Evolutionary conservation across 257 asterid species (phyloP).

Genomic region (Nicotiana attenuata): DNA sequence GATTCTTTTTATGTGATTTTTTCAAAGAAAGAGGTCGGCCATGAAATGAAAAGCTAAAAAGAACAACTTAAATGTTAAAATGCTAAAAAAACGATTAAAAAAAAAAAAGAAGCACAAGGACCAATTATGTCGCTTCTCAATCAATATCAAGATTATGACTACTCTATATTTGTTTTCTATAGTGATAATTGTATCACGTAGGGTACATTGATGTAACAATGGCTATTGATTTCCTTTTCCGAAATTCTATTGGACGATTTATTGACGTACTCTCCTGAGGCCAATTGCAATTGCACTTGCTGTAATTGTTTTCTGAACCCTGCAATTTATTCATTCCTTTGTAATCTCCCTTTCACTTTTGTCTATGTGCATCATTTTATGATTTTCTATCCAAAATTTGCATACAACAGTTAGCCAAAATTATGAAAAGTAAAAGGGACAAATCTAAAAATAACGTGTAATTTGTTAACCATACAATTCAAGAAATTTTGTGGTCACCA

Average conservation of each 20-base stretch:
- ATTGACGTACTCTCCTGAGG: neutral
- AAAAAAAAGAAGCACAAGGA: neutral
- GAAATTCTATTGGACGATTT: neutral
- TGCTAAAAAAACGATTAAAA: neutral
- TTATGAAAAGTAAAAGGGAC: too few relatives aligned
- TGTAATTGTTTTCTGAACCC: neutral
- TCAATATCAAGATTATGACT: neutral
- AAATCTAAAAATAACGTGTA: too few relatives aligned
- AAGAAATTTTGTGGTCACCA: too few relatives aligned
- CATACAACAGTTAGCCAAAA: neutral
- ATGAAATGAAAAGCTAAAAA: too few relatives aligned
- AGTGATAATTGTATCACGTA: neutral
- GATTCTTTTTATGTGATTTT: too few relatives aligned
- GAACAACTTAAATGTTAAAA: neutral
- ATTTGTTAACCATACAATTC: too few relatives aligned
- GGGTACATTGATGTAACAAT: neutral
- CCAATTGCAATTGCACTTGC: neutral
- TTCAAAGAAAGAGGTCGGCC: neutral
- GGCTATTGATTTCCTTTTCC: neutral
- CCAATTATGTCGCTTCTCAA: neutral
- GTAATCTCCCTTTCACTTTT: neutral
- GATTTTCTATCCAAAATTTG: neutral
- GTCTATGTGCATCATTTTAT: neutral
- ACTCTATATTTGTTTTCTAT: neutral
- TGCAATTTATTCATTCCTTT: neutral